These are phyloP conservation scores for Fusarium xyrophilum DNA, from an alignment of 2,329 filamentous ascomycete genomes.

Conservation along the genomic window DNA sequence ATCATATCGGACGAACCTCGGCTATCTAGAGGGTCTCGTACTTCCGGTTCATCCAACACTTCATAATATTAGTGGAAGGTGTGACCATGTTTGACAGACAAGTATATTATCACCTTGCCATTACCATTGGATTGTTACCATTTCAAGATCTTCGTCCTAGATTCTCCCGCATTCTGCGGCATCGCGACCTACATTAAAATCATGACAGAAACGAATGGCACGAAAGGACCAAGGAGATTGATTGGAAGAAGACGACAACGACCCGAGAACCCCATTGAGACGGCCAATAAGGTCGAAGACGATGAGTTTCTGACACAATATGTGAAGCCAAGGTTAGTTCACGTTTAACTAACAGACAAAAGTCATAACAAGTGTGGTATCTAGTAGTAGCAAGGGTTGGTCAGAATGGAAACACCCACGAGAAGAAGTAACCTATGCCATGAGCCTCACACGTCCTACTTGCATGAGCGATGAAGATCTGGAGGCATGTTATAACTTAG, in stretches of 20 bases:
- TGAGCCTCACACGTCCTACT: conserved; percentile 53
- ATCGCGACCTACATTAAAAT: not conserved
- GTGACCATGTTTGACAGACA: not conserved
- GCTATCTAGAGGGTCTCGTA: conserved; percentile 17
- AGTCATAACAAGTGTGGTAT: not conserved
- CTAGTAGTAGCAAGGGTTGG: conserved; percentile 44
- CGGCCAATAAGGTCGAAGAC: conserved; percentile 56
- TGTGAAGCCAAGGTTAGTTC: conserved; percentile 54
- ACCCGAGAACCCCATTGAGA: conserved; percentile 51
- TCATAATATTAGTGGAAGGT: conserved; percentile 24
- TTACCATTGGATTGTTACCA: not conserved
- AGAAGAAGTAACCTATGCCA: conserved; percentile 49
- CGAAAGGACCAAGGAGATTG: conserved; percentile 12
- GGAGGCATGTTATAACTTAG: conserved; percentile 60
- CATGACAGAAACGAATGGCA: conserved; percentile 19
- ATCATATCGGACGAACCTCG: conserved; percentile 30
- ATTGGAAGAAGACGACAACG: conserved; percentile 23
- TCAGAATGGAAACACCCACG: conserved; percentile 59
- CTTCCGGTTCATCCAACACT: not conserved
- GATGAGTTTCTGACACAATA: conserved; percentile 58
- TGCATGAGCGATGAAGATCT: conserved; percentile 55
- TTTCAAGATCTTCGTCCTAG: not conserved
- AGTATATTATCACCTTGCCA: not conserved
- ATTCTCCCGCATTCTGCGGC: not conserved
- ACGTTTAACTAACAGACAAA: not conserved